Percentiles rank a stretch among this genome's conserved stretches.
Conservation (phyloP, 331 rosid genomes). For the Rhamnella rubrinervis region DNA sequence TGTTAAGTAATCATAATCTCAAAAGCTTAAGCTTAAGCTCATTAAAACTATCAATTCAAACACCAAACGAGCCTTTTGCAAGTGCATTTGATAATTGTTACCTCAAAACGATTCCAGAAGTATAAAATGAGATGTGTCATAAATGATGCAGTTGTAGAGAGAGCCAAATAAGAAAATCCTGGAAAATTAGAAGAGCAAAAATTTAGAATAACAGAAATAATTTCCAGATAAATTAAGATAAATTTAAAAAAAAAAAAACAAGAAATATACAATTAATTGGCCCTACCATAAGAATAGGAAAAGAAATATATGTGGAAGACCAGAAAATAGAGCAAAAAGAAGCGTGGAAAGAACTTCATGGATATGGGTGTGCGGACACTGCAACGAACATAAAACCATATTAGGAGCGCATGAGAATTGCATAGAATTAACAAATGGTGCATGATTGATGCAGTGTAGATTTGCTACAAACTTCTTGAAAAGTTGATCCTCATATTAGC, state of each 20-base stretch:
- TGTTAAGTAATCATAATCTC: too few relatives aligned
- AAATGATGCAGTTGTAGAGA: conserved; percentile 94
- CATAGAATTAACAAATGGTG: not conserved
- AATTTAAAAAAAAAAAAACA: not conserved
- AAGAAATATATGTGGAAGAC: conserved; percentile 98
- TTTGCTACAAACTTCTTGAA: not conserved
- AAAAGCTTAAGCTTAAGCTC: too few relatives aligned
- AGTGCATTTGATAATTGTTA: conserved; percentile 22
- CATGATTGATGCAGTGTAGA: not conserved
- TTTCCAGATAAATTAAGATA: conserved; percentile 11
- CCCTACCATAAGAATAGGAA: conserved; percentile 85
- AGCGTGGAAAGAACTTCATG: conserved; percentile 99
- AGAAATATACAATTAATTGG: not conserved
- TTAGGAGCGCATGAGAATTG: conserved; percentile 29
- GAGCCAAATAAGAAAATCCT: conserved; percentile 98
- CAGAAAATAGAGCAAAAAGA: conserved; percentile 91
- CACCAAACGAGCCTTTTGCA: not conserved
- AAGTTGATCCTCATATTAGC: too few relatives aligned
- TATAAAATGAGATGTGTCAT: conserved; percentile 93
- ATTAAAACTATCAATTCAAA: too few relatives aligned
- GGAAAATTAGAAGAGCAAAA: conserved; percentile 29
- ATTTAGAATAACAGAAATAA: conserved; percentile 20
- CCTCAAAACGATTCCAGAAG: conserved; percentile 99
- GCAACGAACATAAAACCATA: conserved; percentile 40
- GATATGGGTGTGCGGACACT: conserved; percentile 99